These are phyloP conservation scores for Camelina neglecta DNA, from an alignment of 345 rosid species.

Conservation along the genomic window DNA sequence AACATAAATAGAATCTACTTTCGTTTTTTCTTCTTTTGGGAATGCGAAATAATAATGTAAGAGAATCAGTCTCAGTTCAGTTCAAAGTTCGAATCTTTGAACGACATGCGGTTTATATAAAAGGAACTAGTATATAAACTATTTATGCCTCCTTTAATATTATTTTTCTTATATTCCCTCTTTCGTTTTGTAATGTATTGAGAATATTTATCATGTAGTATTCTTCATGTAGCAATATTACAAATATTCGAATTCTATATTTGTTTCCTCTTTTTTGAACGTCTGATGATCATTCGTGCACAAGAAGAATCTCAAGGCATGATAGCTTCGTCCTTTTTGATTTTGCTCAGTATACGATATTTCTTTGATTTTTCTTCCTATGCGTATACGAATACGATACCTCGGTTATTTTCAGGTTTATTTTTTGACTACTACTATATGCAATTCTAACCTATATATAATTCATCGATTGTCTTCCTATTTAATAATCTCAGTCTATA, in stretches of 20 bases:
- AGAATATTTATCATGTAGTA: conserved; percentile 26
- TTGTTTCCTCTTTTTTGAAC: conserved; percentile 19
- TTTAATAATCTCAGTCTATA: neutral
- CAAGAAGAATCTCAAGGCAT: conserved; percentile 35
- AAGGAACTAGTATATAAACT: conserved; percentile 38
- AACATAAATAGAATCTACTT: conserved; percentile 18
- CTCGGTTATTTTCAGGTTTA: neutral
- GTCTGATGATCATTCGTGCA: conserved; percentile 40
- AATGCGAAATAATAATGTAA: neutral
- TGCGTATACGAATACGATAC: neutral
- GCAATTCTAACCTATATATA: neutral
- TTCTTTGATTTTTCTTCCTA: conserved; percentile 14
- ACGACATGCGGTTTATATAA: conserved; percentile 46
- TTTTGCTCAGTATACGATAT: conserved; percentile 21
- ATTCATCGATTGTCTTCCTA: neutral
- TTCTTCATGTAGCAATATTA: conserved; percentile 36
- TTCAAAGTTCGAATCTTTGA: conserved; percentile 42
- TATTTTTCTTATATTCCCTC: conserved; percentile 32
- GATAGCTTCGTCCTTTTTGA: conserved; percentile 19
- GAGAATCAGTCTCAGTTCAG: conserved; percentile 35
- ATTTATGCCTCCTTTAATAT: conserved; percentile 31
- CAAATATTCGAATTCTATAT: conserved; percentile 36
- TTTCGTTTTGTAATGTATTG: conserved; percentile 30
- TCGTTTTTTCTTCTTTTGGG: conserved; percentile 9
- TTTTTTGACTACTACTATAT: neutral